Conservation (phyloP, 441 rosid species). For the Arabidopsis hybrid region DNA sequence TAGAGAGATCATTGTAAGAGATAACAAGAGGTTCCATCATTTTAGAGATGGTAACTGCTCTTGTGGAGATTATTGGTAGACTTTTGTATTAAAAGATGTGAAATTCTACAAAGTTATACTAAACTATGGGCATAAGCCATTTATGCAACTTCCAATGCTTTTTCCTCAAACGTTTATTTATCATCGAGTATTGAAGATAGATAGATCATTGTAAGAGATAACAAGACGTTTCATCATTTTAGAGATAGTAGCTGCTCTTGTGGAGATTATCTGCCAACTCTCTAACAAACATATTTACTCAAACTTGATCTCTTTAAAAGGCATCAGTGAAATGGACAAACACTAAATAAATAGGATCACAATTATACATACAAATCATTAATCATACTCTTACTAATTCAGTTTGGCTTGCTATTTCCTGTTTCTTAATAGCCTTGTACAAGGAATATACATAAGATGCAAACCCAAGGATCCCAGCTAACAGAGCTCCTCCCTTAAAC, state of each 20-base stretch:
- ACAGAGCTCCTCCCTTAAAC: constrained; percentile 46
- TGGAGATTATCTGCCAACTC: neutral
- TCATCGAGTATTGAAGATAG: too few relatives aligned
- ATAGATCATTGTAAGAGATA: too few relatives aligned
- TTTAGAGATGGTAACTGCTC: constrained; percentile 70
- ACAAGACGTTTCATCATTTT: too few relatives aligned
- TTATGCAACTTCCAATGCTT: too few relatives aligned
- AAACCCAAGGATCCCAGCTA: constrained; percentile 40
- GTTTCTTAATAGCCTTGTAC: constrained; percentile 29
- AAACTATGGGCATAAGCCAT: neutral
- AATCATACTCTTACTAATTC: constrained; percentile 8
- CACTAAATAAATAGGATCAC: neutral
- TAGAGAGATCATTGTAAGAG: constrained; percentile 64
- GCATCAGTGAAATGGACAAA: neutral
- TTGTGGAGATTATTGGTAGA: constrained; percentile 67
- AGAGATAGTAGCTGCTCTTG: too few relatives aligned
- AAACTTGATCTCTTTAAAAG: neutral
- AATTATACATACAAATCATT: neutral
- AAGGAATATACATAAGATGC: constrained; percentile 35
- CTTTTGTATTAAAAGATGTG: constrained; percentile 5
- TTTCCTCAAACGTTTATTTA: too few relatives aligned
- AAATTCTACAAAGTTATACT: neutral
- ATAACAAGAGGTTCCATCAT: constrained; percentile 70
- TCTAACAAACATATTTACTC: neutral
- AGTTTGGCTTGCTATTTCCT: constrained; percentile 13